These are phyloP conservation scores for Phytopythium sindhum DNA, from an alignment of 352 stramenopile genomes.

Conservation along the genomic window DNA sequence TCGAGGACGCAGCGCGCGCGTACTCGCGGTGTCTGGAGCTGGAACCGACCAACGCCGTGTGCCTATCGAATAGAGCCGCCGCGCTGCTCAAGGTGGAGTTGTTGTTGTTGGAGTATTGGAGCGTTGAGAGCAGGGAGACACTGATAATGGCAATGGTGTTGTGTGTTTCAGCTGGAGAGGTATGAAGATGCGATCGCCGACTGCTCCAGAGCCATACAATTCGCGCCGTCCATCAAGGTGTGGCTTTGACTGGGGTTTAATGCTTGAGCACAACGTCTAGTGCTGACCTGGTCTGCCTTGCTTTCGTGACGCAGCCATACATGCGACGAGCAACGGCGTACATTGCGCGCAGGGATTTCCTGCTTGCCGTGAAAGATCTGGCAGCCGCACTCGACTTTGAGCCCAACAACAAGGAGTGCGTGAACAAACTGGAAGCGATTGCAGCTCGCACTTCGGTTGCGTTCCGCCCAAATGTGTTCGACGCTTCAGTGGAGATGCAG, in stretches of 20 bases:
- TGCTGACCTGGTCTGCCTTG: neutral
- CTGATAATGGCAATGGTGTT: slow-evolving; percentile 7
- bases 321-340: slow-evolving; percentile 53
- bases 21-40: slow-evolving; percentile 61
- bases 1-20: slow-evolving; percentile 29
- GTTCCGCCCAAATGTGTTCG: neutral
- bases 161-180: slow-evolving; percentile 32
- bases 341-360: slow-evolving; percentile 22
- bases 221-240: slow-evolving; percentile 61
- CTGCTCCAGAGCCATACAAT: slow-evolving; percentile 40
- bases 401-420: slow-evolving; percentile 49
- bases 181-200: slow-evolving; percentile 41
- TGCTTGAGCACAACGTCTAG: too few species aligned
- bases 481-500: neutral
- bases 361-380: slow-evolving; percentile 40
- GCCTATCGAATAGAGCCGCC: slow-evolving; percentile 66
- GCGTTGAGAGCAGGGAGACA: neutral
- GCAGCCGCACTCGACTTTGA: slow-evolving; percentile 40
- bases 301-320: slow-evolving; percentile 26
- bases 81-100: slow-evolving; percentile 55
- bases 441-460: slow-evolving; percentile 4
- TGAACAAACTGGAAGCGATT: slow-evolving; percentile 32
- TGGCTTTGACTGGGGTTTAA: too few species aligned
- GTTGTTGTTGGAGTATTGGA: neutral
- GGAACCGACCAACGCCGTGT: slow-evolving; percentile 32